Percentiles rank a stretch among this genome's conserved stretches.
Evolutionary conservation across 78 protist genomes (phyloP).

Genomic region (Speleostelium caveatum): DNA sequence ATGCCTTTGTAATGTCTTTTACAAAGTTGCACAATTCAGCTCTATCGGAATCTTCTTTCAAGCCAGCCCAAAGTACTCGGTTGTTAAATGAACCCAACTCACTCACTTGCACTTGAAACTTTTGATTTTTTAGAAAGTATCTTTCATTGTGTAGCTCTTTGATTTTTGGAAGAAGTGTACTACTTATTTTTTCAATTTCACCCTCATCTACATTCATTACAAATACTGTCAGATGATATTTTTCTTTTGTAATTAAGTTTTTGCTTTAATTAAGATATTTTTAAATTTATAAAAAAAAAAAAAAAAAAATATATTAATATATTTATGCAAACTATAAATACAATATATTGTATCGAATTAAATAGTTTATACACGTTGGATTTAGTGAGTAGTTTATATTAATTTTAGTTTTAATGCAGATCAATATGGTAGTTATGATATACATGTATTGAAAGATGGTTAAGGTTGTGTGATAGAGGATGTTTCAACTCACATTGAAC

Average conservation of each 20-base stretch:
- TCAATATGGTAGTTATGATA: no score
- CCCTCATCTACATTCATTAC: conserved; percentile 35
- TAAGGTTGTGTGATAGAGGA: no score
- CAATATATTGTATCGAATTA: no score
- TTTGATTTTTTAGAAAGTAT: conserved; percentile 2
- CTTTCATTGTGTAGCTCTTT: background rate
- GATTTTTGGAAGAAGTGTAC: background rate
- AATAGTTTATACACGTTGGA: no score
- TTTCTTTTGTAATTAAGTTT: background rate
- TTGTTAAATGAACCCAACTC: conserved; percentile 47
- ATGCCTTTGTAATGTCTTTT: background rate
- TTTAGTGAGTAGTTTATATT: no score
- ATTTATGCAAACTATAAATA: no score
- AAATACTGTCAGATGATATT: conserved; percentile 55
- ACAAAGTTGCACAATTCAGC: background rate
- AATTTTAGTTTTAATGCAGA: no score
- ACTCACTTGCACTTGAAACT: background rate
- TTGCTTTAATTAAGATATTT: no score
- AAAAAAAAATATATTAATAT: no score
- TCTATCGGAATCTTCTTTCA: conserved; percentile 14
- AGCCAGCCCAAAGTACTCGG: conserved; percentile 44
- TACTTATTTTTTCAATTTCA: background rate
- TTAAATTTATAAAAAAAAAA: no score
- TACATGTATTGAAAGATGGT: no score
- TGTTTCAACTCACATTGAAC: background rate